These are phyloP conservation scores for Aegilops umbellulata DNA, from an alignment of 176 grass and related monocot species.

Conservation along the genomic window DNA sequence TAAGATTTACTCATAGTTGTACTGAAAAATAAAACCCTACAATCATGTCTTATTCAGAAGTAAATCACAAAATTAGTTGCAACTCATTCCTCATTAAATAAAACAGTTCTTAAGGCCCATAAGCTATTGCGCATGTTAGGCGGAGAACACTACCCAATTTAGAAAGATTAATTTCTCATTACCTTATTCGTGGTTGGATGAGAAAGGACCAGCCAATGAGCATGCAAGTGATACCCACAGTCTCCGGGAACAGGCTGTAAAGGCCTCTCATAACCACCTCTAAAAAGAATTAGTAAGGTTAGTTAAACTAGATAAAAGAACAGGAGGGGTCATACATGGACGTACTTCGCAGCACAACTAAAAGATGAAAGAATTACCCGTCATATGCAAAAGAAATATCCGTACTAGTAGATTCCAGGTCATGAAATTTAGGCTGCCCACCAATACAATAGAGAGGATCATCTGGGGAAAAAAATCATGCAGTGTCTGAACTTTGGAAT, in stretches of 20 bases:
- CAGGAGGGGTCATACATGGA: not conserved
- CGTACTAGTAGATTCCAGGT: constrained; percentile 22
- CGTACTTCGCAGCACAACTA: constrained; percentile 3
- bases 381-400: constrained; percentile 64
- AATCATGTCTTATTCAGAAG: constrained; percentile 2
- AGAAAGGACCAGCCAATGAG: constrained; percentile 73
- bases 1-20: not conserved
- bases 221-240: constrained; percentile 85
- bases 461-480: constrained; percentile 37
- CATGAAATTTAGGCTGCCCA: constrained; percentile 55
- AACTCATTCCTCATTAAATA: not conserved
- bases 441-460: constrained; percentile 88
- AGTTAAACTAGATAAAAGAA: constrained; percentile 7
- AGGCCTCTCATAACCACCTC: constrained; percentile 84
- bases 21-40: not conserved
- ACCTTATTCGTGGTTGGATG: constrained; percentile 80
- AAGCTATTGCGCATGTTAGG: not conserved
- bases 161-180: not conserved
- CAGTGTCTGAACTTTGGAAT: constrained; percentile 1
- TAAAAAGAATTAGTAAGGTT: constrained; percentile 31
- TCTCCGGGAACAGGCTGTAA: constrained; percentile 81
- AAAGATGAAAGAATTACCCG: constrained; percentile 55
- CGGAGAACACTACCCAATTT: not conserved
- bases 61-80: not conserved
- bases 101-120: not conserved